Base-by-base conservation (phyloP, 805 yeast genomes). In the Isabelozyma heimii region DNA sequence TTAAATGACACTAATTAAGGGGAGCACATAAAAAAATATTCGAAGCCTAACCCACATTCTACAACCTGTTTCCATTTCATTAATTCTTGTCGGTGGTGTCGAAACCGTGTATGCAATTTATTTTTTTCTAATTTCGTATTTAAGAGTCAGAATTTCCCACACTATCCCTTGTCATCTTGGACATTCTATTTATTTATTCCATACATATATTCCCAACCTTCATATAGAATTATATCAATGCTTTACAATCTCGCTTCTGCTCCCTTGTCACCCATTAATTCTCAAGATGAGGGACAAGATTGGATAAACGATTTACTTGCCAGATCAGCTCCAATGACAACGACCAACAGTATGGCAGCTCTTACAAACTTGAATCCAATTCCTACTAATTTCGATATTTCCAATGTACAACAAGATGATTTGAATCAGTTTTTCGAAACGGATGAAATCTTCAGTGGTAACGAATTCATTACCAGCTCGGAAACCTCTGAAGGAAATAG, bases 291-390 rank as follows among this genome's bases (percentile, higher is more conserved):
- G 24, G 47, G 46, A 20, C 52, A 58, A 37, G 57, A 53, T 24
- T 62, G 66, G 66, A 50, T 61, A 33, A 52, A 54, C 40, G 63
- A 61, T 12, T 41, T 57, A 6, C 44, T 42, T 42, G 24, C 37
- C 37, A 42, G 48, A 17, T 57, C 62, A 15, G 63, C 59, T 1
- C 63, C 63, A 15, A 46, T 59, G 30, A 52, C 62, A 12, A 48
- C 61, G 13, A 47, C 51, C 37, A 56, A 53, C 41, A 52, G 55
- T 44, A 48, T 43, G 33, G 38, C 50, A 10, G 42, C 40, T 9
- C 37, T 44, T 28, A 38, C 44, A 38, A 45, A 43, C 40, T 26
- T 45, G 42, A 16, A 15, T 15, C 15, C 14, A 8, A 27, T 42
- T 7, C 8, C 9, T 30, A 14, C 24, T 1, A 42, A 26, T 27